Evolutionary conservation across 192 early-diverging fungal species (phyloP).

Genomic region (Pilaira anomala): DNA sequence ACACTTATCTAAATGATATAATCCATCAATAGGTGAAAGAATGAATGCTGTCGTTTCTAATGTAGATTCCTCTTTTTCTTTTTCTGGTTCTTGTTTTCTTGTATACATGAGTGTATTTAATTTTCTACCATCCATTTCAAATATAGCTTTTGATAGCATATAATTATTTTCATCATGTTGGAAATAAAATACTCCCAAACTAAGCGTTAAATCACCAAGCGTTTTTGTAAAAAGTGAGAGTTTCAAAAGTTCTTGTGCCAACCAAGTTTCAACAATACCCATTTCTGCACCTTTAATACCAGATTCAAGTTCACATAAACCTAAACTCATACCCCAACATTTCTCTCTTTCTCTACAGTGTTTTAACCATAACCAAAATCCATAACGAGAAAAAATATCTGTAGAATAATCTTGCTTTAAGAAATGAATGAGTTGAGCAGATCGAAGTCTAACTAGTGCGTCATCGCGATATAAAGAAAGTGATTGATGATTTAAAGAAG

Average conservation of each 20-base stretch:
- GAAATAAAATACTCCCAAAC: conserved; percentile 20
- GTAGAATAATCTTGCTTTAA: neutral
- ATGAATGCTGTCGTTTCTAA: conserved; percentile 19
- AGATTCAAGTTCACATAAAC: too few relatives aligned
- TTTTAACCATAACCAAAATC: conserved; percentile 20
- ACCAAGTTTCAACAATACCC: conserved; percentile 17
- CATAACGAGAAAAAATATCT: conserved; percentile 26
- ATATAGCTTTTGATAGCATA: conserved; percentile 15
- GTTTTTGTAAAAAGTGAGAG: conserved; percentile 1
- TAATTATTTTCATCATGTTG: neutral
- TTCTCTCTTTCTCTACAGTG: neutral
- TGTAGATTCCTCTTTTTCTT: neutral
- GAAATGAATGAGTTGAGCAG: neutral
- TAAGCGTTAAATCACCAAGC: neutral
- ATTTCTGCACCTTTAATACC: neutral
- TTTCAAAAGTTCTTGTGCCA: conserved; percentile 12
- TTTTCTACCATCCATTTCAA: conserved; percentile 20
- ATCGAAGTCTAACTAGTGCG: neutral
- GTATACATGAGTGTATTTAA: conserved; percentile 21
- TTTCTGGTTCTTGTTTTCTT: neutral
- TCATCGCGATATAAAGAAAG: neutral
- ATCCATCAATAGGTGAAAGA: conserved; percentile 34
- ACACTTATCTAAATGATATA: conserved; percentile 36
- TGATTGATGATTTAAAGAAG: neutral
- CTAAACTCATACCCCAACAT: too few relatives aligned